Evolutionary conservation across 2,329 filamentous ascomycete species (phyloP), one percentile per base, ranked within the genome.

Genomic region (Myriosclerotinia duriaeana): DNA sequence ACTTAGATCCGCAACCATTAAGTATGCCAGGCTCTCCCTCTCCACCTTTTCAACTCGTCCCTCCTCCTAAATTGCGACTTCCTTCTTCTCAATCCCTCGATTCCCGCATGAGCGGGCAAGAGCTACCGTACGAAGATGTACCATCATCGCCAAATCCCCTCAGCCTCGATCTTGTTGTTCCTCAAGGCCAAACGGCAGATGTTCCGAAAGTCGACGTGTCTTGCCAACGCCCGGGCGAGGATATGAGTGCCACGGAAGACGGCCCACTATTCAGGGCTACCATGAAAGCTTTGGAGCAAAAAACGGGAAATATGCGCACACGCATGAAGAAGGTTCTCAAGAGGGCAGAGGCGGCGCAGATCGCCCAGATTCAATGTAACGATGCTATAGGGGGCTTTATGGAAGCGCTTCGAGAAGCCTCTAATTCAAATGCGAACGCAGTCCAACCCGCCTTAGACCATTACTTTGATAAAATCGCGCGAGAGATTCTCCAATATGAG

Each of bases 241-340:
- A 97, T 78, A 87, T 92, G 78, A 88, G 89, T 68, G 86, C 90
- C 30, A 89, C 90, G 30, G 95, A 98, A 72, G 95, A 99, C 78
- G 95, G 95, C 0, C 95, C 96, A 0, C 83, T 99, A 1, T 99
- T 99, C 79, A 87, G 96, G 69, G 96, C 95, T 22, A 98, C 95
- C 0, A 96, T 99, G 84, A 97, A 97, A 77, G 90, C 93, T 0
- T 80, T 98, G 38, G 95, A 99, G 78, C 93, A 97, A 76, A 98
- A 97, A 81, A 99, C 94, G 0, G 92, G 93, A 53, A 96, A 91
- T 72, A 95, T 99, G 91, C 89, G 93, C 67, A 83, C 86, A 30
- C 91, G 94, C 72, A 97, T 98, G 88, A 99, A 99, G 79, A 96
- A 95, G 75, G 91, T 99, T 9, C 81, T 99, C 72, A 96, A 95